These are phyloP conservation scores for Epichloe elymi DNA, from an alignment of 2,329 filamentous ascomycete genomes.

Conservation along the genomic window DNA sequence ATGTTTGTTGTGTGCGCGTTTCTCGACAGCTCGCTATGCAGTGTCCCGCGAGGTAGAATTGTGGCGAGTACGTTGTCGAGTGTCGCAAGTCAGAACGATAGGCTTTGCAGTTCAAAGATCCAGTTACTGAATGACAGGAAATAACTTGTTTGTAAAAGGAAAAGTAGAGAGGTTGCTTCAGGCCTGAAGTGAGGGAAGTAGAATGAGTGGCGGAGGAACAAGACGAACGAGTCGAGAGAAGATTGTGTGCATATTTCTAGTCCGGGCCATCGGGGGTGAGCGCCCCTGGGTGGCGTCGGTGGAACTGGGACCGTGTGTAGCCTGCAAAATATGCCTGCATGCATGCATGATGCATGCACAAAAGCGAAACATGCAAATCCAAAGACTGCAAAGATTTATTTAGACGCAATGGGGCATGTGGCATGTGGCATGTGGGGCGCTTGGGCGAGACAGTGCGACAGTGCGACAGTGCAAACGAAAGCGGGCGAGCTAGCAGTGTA, in stretches of 20 bases:
- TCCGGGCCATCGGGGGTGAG: conserved; percentile 5
- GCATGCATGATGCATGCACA: neutral
- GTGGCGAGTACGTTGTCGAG: neutral
- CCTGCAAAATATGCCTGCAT: neutral
- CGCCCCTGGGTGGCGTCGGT: neutral
- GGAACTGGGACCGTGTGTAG: neutral
- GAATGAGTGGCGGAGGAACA: neutral
- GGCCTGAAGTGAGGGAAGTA: neutral
- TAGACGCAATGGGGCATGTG: conserved; percentile 3
- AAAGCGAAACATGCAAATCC: neutral
- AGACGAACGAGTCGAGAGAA: neutral
- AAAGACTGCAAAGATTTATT: neutral
- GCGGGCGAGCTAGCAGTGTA: conserved; percentile 1
- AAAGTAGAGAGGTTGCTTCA: neutral
- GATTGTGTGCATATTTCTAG: conserved; percentile 9
- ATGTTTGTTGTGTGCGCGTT: conserved; percentile 12
- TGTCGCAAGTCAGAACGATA: neutral
- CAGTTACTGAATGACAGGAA: neutral
- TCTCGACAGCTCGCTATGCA: neutral
- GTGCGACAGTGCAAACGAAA: neutral
- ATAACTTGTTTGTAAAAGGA: neutral
- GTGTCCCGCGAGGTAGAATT: neutral
- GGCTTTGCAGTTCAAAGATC: neutral
- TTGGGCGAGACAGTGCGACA: conserved; percentile 1
- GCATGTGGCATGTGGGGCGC: conserved; percentile 6